phyloP scores from a whole-genome alignment of 2,329 filamentous ascomycete genomes.

The Aureobasidium sp. region DNA sequence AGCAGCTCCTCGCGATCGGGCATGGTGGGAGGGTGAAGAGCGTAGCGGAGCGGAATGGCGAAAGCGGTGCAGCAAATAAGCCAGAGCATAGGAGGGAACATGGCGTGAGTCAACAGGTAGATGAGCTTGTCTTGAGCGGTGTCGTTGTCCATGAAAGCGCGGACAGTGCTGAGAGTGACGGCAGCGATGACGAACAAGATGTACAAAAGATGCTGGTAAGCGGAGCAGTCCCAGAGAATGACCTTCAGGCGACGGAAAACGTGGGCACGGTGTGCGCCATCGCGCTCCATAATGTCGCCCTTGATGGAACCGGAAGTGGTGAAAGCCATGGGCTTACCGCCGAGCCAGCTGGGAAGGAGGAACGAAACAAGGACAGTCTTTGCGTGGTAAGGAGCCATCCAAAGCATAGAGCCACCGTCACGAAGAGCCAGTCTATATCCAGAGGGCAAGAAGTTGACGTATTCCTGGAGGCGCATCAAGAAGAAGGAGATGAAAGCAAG shows the following conservation, averaged over 20 bases:
- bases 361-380: slow-evolving; percentile 40
- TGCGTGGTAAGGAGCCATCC: slow-evolving; percentile 58
- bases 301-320: slow-evolving; percentile 54
- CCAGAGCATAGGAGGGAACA: slow-evolving; percentile 56
- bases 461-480: slow-evolving; percentile 48
- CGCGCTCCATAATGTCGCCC: slow-evolving; percentile 53
- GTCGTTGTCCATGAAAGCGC: slow-evolving; percentile 39
- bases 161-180: slow-evolving; percentile 46
- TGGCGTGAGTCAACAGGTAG: slow-evolving; percentile 52
- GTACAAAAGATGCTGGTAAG: slow-evolving; percentile 48
- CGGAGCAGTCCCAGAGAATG: slow-evolving; percentile 51
- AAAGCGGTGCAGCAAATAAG: slow-evolving; percentile 25
- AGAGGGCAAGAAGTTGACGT: slow-evolving; percentile 54
- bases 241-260: slow-evolving; percentile 49
- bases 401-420: slow-evolving; percentile 50
- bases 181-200: slow-evolving; percentile 48
- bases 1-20: slow-evolving; percentile 53
- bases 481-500: slow-evolving; percentile 24
- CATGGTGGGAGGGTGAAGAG: slow-evolving; percentile 53
- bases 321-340: slow-evolving; percentile 53
- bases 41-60: slow-evolving; percentile 48
- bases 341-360: slow-evolving; percentile 34
- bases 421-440: slow-evolving; percentile 55
- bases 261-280: slow-evolving; percentile 34
- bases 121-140: slow-evolving; percentile 39